Conservation (phyloP, 257 asterid species). For the Nicotiana benthamiana region DNA sequence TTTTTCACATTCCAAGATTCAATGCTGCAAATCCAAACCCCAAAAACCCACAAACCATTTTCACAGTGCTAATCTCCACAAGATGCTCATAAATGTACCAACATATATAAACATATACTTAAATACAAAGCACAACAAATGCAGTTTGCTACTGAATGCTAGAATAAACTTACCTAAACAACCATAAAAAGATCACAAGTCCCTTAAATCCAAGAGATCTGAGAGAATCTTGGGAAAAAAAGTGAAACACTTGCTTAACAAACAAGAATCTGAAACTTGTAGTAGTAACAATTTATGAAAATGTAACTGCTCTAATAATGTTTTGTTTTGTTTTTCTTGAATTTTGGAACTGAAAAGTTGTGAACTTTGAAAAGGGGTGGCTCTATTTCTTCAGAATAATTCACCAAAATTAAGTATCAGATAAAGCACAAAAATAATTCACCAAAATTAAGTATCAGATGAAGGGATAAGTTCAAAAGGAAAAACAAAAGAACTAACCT, state of each 20-base stretch:
- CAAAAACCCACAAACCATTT: constrained; percentile 14
- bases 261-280: not conserved
- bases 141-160: not conserved
- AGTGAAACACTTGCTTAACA: not conserved
- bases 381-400: not conserved
- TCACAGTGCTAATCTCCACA: not conserved
- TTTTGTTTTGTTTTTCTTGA: not conserved
- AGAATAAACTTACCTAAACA: constrained; percentile 20
- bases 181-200: constrained; percentile 21
- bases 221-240: constrained; percentile 12
- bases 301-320: not conserved
- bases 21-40: constrained; percentile 14
- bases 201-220: constrained; percentile 36
- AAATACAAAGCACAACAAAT: not conserved
- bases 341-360: not conserved
- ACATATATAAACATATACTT: not conserved
- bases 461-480: not conserved
- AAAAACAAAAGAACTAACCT: constrained; percentile 39
- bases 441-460: constrained; percentile 10
- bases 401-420: no score
- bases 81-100: not conserved
- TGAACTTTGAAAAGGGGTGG: constrained; percentile 3
- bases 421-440: constrained; percentile 29
- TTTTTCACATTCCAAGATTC: constrained; percentile 21
- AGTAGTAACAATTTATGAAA: not conserved